phyloP scores from a whole-genome alignment of 169 alveolate species.

The Theileria equi region DNA sequence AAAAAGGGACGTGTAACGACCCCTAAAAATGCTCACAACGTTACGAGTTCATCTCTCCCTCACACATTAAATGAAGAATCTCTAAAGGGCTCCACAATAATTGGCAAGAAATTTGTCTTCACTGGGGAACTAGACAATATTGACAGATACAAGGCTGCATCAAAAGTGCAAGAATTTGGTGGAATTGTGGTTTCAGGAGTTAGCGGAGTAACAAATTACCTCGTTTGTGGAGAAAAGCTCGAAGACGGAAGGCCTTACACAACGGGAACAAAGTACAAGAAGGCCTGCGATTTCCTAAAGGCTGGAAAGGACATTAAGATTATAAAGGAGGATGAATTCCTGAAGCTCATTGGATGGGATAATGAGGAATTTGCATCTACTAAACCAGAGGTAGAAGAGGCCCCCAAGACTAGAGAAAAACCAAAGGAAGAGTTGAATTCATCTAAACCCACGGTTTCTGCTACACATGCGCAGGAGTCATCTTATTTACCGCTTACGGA shows the following conservation, averaged over 20 bases:
- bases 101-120: constrained; percentile 78
- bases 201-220: constrained; percentile 84
- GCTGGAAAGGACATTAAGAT: constrained; percentile 63
- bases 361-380: constrained; percentile 3
- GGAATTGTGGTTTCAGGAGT: constrained; percentile 89
- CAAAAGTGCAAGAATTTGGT: constrained; percentile 81
- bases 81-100: background rate
- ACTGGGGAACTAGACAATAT: constrained; percentile 83
- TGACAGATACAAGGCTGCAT: constrained; percentile 75
- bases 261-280: constrained; percentile 87
- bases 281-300: constrained; percentile 69
- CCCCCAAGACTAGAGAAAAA: background rate
- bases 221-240: constrained; percentile 87
- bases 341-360: constrained; percentile 64
- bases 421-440: background rate
- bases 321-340: constrained; percentile 76
- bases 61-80: background rate
- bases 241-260: constrained; percentile 93
- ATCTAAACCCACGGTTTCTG: background rate
- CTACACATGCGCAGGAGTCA: background rate
- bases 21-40: background rate
- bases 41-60: background rate
- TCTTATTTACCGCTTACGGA: constrained; percentile 85
- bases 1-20: background rate
- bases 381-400: constrained; percentile 7